Conservation (phyloP, 2,329 filamentous ascomycete species). For the Didymosphaeria variabile region DNA sequence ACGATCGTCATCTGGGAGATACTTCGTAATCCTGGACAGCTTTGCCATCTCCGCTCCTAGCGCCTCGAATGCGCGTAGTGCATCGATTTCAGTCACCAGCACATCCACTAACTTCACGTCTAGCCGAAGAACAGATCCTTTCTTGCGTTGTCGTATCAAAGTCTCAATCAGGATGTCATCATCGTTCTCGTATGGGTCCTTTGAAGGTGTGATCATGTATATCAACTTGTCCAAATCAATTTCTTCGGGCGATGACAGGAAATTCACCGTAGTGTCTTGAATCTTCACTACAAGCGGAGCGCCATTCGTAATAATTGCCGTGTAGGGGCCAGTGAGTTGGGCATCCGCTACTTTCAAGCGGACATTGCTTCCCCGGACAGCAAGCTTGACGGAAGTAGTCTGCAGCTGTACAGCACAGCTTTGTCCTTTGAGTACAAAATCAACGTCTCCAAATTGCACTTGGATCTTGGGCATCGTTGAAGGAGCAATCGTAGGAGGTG, state of each 20-base stretch:
- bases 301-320: conserved; percentile 61
- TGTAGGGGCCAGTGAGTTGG: conserved; percentile 75
- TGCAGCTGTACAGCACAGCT: conserved; percentile 78
- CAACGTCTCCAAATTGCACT: conserved; percentile 76
- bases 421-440: conserved; percentile 79
- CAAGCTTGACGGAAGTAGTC: conserved; percentile 82
- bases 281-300: conserved; percentile 72
- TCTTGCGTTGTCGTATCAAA: conserved; percentile 82
- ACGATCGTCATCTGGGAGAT: conserved; percentile 92
- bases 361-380: conserved; percentile 76
- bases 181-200: conserved; percentile 85
- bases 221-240: conserved; percentile 83
- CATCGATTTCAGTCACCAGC: conserved; percentile 68
- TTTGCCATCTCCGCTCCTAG: conserved; percentile 82
- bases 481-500: conserved; percentile 28
- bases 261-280: conserved; percentile 73
- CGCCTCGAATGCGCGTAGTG: conserved; percentile 72
- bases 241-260: conserved; percentile 76
- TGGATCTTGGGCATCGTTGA: conserved; percentile 70
- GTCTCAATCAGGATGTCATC: conserved; percentile 97
- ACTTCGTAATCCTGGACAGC: conserved; percentile 88
- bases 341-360: conserved; percentile 78
- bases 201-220: conserved; percentile 88
- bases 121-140: conserved; percentile 82
- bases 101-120: conserved; percentile 72